phyloP scores from a whole-genome alignment of 768 basidiomycete genomes.

The Trametes cubensis region DNA sequence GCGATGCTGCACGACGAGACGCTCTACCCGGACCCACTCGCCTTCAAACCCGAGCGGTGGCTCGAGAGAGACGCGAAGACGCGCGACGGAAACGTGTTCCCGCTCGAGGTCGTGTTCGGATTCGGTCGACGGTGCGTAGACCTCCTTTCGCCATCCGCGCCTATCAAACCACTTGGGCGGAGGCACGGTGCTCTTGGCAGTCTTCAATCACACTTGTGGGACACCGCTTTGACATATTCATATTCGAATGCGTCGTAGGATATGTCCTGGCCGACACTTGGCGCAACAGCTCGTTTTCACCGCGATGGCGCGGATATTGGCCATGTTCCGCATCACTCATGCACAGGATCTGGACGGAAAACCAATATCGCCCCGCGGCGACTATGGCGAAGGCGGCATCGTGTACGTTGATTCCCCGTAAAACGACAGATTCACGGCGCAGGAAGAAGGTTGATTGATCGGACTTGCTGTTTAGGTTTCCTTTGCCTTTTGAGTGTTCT shows the following conservation, averaged over 20 bases:
- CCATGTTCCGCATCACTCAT: conserved; percentile 19
- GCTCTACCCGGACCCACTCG: conserved; percentile 35
- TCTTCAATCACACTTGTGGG: no score
- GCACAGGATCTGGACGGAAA: conserved; percentile 7
- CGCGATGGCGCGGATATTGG: conserved; percentile 13
- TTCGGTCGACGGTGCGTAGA: conserved; percentile 11
- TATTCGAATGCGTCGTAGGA: background rate
- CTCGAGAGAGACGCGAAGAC: conserved; percentile 9
- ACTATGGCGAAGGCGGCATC: conserved; percentile 3
- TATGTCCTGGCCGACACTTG: conserved; percentile 20
- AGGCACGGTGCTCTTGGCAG: no score
- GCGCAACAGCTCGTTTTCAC: conserved; percentile 15
- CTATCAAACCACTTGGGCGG: no score
- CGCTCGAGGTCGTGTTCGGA: conserved; percentile 9
- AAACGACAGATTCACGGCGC: no score
- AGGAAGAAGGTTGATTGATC: no score
- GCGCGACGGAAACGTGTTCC: conserved; percentile 1
- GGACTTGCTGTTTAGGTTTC: background rate
- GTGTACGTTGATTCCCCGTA: background rate
- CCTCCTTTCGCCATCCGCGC: background rate
- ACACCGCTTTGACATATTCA: no score
- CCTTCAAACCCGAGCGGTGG: conserved; percentile 31
- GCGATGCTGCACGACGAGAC: conserved; percentile 52
- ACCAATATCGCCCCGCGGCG: conserved; percentile 5
- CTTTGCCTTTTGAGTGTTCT: conserved; percentile 1